Conservation (phyloP, 176 grass and related monocot genomes). For the Tillandsia leiboldiana region DNA sequence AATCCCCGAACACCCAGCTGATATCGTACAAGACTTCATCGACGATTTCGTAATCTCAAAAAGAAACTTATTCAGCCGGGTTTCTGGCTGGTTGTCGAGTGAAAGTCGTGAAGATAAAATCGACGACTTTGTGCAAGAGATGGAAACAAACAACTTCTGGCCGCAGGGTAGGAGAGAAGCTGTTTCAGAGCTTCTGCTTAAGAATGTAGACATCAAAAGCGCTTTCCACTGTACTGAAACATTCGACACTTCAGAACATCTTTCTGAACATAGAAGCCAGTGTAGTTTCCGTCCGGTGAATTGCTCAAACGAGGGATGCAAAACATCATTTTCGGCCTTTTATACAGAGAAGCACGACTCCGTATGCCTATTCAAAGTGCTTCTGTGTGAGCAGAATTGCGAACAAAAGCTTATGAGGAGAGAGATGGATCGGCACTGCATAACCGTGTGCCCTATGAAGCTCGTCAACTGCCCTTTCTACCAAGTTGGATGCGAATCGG, state of each 20-base stretch:
- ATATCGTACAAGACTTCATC: conserved; percentile 59
- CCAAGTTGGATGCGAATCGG: conserved; percentile 46
- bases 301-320: conserved; percentile 54
- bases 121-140: conserved; percentile 82
- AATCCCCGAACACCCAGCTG: conserved; percentile 53
- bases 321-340: conserved; percentile 34
- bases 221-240: conserved; percentile 62
- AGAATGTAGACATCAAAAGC: conserved; percentile 71
- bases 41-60: conserved; percentile 70
- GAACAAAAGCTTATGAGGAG: conserved; percentile 42
- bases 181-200: conserved; percentile 48
- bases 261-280: conserved; percentile 38
- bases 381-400: conserved; percentile 69
- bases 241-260: conserved; percentile 39
- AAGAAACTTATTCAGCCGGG: conserved; percentile 74
- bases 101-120: conserved; percentile 88
- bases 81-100: conserved; percentile 72
- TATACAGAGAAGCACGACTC: conserved; percentile 48
- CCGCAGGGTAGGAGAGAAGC: conserved; percentile 54
- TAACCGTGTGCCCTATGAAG: conserved; percentile 78
- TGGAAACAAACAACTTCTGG: conserved; percentile 81
- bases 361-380: conserved; percentile 49
- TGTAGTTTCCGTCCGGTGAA: conserved; percentile 52
- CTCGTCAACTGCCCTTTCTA: conserved; percentile 76
- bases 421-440: conserved; percentile 87